Evolutionary conservation across 1,139 yeast genomes (phyloP).

Genomic region (Scheffersomyces quercinus): DNA sequence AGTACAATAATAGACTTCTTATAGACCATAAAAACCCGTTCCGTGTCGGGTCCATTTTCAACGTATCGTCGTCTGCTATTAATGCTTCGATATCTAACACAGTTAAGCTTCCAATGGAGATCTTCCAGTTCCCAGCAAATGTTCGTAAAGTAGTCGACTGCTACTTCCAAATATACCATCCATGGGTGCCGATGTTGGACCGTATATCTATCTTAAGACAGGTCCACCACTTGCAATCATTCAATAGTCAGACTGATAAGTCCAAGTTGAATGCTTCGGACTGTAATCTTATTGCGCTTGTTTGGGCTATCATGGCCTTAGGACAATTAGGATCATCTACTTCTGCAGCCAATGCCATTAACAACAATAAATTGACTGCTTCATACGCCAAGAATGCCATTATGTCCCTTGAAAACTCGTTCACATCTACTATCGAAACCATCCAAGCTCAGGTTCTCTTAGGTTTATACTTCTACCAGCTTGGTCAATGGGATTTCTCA

Average conservation of each 20-base stretch:
- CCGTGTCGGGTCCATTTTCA: slow-evolving; percentile 25
- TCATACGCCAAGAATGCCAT: slow-evolving; percentile 22
- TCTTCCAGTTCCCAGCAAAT: slow-evolving; percentile 20
- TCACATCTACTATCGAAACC: slow-evolving; percentile 24
- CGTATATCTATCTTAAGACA: slow-evolving; percentile 17
- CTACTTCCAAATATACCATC: slow-evolving; percentile 20
- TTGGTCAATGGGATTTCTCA: slow-evolving; percentile 27
- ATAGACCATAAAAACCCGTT: slow-evolving; percentile 14
- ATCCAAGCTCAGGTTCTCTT: slow-evolving; percentile 24
- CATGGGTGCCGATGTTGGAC: slow-evolving; percentile 25
- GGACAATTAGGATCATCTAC: slow-evolving; percentile 11
- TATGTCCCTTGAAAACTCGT: slow-evolving; percentile 23
- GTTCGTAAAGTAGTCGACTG: slow-evolving; percentile 15
- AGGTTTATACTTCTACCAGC: slow-evolving; percentile 21
- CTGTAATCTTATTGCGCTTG: slow-evolving; percentile 20
- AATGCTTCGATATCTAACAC: slow-evolving; percentile 7
- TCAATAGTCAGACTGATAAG: background rate
- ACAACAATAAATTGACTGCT: slow-evolving; percentile 6
- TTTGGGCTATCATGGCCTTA: slow-evolving; percentile 23
- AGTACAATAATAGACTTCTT: slow-evolving; percentile 8
- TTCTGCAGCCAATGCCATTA: slow-evolving; percentile 2
- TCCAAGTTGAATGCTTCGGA: slow-evolving; percentile 13
- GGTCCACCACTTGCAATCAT: slow-evolving; percentile 8
- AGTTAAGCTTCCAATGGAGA: slow-evolving; percentile 18
- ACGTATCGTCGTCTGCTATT: slow-evolving; percentile 18